A percentile compares a stretch with the other conserved stretches of the same genome.
Conservation (phyloP, 495 filamentous ascomycete genomes). For the Xylaria acuta region DNA sequence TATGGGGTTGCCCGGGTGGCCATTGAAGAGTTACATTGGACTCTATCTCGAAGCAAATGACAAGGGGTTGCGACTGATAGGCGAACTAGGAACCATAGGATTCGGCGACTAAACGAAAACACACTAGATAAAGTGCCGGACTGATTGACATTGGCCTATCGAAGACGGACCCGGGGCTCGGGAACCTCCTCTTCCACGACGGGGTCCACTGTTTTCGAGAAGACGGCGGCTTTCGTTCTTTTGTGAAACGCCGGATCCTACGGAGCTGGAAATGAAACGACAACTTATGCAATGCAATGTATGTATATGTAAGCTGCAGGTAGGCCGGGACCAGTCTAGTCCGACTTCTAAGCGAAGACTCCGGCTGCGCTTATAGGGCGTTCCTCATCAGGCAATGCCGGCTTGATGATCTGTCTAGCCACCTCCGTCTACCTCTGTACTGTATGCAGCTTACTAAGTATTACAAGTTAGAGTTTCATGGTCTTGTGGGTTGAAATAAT, state of each 20-base stretch:
- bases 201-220: constrained; percentile 24
- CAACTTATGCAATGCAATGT: constrained; percentile 14
- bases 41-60: background rate
- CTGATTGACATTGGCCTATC: background rate
- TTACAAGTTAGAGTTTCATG: background rate
- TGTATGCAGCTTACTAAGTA: background rate
- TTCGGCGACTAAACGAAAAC: constrained; percentile 13
- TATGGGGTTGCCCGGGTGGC: background rate
- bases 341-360: background rate
- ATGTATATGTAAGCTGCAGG: background rate
- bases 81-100: background rate
- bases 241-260: background rate
- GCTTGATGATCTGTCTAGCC: background rate
- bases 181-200: background rate
- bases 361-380: background rate
- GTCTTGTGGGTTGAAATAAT: background rate
- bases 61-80: background rate
- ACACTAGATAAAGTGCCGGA: background rate
- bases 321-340: background rate
- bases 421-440: too few relatives aligned
- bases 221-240: constrained; percentile 1
- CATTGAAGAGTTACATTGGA: background rate
- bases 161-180: constrained; percentile 6
- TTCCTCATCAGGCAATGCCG: background rate
- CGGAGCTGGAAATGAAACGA: background rate